These are phyloP conservation scores for Colletotrichum lupini DNA, from an alignment of 2,329 filamentous ascomycete species.

Conservation along the genomic window DNA sequence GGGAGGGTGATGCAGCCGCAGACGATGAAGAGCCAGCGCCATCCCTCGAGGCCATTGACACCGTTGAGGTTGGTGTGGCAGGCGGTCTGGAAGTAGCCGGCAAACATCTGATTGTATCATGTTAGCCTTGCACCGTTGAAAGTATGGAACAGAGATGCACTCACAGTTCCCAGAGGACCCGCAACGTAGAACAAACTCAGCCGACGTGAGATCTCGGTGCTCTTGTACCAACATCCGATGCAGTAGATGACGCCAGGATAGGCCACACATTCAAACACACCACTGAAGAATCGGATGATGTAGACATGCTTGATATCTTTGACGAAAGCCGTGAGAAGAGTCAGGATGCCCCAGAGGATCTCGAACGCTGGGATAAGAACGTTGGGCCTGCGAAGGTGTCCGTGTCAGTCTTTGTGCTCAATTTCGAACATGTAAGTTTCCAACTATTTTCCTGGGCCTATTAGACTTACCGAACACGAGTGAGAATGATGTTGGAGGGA, in stretches of 20 bases:
- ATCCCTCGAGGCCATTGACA: constrained; percentile 23
- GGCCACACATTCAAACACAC: constrained; percentile 19
- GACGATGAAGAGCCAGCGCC: constrained; percentile 35
- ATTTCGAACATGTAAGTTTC: accelerated
- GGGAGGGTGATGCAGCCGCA: constrained; percentile 30
- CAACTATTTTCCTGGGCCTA: background rate
- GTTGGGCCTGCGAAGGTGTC: constrained; percentile 55
- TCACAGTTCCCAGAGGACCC: constrained; percentile 19
- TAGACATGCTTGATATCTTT: constrained; percentile 45
- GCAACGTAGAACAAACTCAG: constrained; percentile 22
- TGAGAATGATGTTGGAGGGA: constrained; percentile 70
- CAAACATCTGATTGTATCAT: constrained; percentile 26
- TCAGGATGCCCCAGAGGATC: constrained; percentile 66
- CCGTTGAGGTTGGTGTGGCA: constrained; percentile 30
- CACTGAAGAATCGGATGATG: constrained; percentile 39
- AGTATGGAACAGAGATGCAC: background rate
- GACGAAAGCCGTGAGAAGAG: constrained; percentile 53
- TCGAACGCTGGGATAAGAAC: constrained; percentile 60
- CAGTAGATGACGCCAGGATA: constrained; percentile 23
- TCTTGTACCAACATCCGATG: constrained; percentile 28
- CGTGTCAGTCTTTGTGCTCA: background rate
- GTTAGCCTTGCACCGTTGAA: background rate
- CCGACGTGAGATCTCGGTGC: constrained; percentile 23
- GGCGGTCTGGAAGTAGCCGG: constrained; percentile 31
- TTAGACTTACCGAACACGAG: constrained; percentile 41